Conservation (phyloP, 2,329 filamentous ascomycete genomes). For the Botrytis fragariae region DNA sequence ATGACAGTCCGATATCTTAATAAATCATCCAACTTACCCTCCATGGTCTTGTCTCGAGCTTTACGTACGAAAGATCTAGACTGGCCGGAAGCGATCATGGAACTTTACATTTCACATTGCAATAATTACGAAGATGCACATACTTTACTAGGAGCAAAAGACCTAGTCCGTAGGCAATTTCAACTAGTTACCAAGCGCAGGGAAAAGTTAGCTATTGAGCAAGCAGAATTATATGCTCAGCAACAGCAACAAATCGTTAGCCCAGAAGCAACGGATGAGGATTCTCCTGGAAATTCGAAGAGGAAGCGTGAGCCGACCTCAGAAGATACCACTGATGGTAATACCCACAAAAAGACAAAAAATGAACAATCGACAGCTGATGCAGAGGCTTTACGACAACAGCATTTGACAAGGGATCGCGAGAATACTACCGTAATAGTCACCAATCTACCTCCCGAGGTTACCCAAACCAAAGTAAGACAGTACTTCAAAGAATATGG, state of each 20-base stretch:
- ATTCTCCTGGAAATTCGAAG: conserved; percentile 49
- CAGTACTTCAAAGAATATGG: conserved; percentile 94
- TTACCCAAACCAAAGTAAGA: conserved; percentile 69
- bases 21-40: conserved; percentile 66
- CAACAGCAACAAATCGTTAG: conserved; percentile 35
- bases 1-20: conserved; percentile 51
- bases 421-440: conserved; percentile 87
- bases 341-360: conserved; percentile 65
- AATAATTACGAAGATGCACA: conserved; percentile 84
- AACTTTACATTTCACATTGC: conserved; percentile 75
- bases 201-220: conserved; percentile 62
- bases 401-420: conserved; percentile 70
- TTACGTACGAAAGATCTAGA: conserved; percentile 62
- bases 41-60: conserved; percentile 71
- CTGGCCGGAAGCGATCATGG: conserved; percentile 73
- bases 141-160: conserved; percentile 69
- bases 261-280: conserved; percentile 35
- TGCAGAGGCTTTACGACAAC: conserved; percentile 39
- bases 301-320: conserved; percentile 67
- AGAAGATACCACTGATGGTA: conserved; percentile 48
- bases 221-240: conserved; percentile 51
- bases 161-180: conserved; percentile 67
- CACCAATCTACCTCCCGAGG: conserved; percentile 68
- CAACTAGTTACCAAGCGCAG: conserved; percentile 63
- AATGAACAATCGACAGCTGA: conserved; percentile 37